Evolutionary conservation across 495 filamentous ascomycete species (phyloP).

Genomic region (Aspergillus sclerotiicarbonarius): DNA sequence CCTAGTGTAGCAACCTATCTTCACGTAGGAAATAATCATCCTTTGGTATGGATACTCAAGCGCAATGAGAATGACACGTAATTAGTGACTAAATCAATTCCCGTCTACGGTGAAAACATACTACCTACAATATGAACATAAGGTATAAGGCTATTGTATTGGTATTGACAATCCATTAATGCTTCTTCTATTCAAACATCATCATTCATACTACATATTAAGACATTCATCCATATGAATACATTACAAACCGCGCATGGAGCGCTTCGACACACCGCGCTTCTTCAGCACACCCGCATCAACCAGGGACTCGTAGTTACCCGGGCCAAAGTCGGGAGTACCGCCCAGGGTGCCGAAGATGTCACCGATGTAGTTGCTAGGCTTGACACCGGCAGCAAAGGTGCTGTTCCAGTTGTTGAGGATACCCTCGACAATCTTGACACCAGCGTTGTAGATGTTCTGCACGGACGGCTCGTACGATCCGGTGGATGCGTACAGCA

Average conservation of each 20-base stretch:
- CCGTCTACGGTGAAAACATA: too few species aligned
- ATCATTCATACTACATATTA: too few species aligned
- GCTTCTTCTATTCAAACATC: too few species aligned
- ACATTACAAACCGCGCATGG: not conserved
- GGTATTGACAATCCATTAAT: too few species aligned
- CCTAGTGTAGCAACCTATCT: too few species aligned
- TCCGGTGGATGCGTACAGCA: conserved; percentile 58
- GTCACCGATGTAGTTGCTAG: conserved; percentile 71
- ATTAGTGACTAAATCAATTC: too few species aligned
- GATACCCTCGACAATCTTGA: conserved; percentile 67
- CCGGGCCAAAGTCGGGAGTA: conserved; percentile 63
- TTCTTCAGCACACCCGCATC: conserved; percentile 31
- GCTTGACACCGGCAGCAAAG: conserved; percentile 57
- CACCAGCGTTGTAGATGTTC: conserved; percentile 68
- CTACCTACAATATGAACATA: too few species aligned
- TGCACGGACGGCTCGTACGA: conserved; percentile 56
- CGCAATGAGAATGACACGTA: too few species aligned
- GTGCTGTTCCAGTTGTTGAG: conserved; percentile 55
- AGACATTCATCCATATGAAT: too few species aligned
- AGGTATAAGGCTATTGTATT: too few species aligned
- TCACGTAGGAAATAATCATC: too few species aligned
- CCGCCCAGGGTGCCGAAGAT: conserved; percentile 68
- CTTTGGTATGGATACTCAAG: too few species aligned
- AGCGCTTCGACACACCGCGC: conserved; percentile 14
- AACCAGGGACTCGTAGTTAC: conserved; percentile 28